Conservation (phyloP, 768 basidiomycete species). For the Serendipita sp. region DNA sequence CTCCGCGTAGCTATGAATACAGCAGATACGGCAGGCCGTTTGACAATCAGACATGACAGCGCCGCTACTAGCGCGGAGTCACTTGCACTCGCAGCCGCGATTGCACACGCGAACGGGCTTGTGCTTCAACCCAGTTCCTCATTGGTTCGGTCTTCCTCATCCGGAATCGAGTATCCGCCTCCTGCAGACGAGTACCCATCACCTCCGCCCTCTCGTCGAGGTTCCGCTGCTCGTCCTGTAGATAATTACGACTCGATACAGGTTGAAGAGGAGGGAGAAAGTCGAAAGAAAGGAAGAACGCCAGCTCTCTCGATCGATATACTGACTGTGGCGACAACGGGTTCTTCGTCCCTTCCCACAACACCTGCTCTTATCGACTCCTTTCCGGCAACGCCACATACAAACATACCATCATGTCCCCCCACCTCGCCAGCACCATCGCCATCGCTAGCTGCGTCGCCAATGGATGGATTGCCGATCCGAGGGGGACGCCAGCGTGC, state of each 20-base stretch:
- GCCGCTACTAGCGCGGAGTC: neutral
- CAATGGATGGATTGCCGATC: neutral
- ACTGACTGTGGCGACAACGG: neutral
- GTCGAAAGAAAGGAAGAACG: neutral
- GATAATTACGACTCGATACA: neutral
- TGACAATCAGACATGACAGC: neutral
- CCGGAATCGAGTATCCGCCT: neutral
- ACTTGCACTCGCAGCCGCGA: neutral
- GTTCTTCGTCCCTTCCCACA: neutral
- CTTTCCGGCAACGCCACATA: neutral
- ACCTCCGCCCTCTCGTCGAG: neutral
- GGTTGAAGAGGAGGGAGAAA: neutral
- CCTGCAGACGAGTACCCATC: neutral
- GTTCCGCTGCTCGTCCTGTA: neutral
- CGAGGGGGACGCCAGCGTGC: neutral
- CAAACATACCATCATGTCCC: neutral
- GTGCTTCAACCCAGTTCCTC: neutral
- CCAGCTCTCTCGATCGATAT: neutral
- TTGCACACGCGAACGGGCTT: neutral
- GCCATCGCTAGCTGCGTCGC: neutral
- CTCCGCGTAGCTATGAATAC: too few species aligned
- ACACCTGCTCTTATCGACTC: neutral
- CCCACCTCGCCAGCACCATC: neutral
- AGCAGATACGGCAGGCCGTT: too few species aligned
- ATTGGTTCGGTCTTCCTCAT: neutral